Percentiles rank a stretch among this genome's conserved stretches.
phyloP scores from a whole-genome alignment of 73 alveolate species.

The Paramecium octaurelia region DNA sequence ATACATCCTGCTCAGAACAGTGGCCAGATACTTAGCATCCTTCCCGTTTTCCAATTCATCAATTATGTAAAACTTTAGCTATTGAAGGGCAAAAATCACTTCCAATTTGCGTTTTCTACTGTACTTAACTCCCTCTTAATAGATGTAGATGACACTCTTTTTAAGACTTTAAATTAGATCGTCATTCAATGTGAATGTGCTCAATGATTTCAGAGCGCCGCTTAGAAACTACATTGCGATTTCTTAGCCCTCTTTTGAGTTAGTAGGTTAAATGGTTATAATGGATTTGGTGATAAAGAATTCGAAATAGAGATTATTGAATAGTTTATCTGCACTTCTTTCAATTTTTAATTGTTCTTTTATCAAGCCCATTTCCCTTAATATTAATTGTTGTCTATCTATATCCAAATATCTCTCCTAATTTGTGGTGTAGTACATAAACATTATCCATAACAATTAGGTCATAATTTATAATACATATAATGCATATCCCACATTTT shows the following conservation, averaged over 20 bases:
- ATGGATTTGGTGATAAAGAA: neutral
- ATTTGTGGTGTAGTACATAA: neutral
- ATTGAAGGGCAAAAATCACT: neutral
- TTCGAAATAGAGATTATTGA: neutral
- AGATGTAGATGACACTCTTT: neutral
- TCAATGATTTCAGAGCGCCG: neutral
- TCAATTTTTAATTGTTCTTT: neutral
- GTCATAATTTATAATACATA: neutral
- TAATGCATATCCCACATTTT: neutral
- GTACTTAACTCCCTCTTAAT: neutral
- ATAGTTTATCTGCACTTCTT: neutral
- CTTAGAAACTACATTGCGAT: neutral
- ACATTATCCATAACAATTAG: neutral
- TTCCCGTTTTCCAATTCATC: neutral
- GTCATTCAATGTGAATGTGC: neutral
- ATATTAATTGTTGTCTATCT: neutral
- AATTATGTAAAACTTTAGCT: neutral
- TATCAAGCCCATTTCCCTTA: neutral
- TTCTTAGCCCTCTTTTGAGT: constrained; percentile 17
- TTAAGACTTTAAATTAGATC: neutral
- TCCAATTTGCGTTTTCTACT: neutral
- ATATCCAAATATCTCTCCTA: neutral
- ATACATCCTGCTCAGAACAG: neutral
- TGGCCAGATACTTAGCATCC: neutral
- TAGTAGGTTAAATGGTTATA: neutral